Conservation (phyloP, 495 filamentous ascomycete genomes). For the Thozetella sp. region DNA sequence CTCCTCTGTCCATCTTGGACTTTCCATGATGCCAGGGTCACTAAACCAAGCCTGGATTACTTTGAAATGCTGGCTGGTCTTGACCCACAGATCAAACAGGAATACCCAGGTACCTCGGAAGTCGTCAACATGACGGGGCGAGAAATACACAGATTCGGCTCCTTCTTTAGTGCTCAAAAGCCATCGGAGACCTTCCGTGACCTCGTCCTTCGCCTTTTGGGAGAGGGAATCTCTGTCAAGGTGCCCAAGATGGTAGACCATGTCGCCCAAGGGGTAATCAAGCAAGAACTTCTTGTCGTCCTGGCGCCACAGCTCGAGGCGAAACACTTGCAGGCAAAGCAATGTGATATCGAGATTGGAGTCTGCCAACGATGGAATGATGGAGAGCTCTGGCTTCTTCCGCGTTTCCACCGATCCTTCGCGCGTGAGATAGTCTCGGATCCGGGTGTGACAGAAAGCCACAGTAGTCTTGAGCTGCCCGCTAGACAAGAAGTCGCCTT, state of each 20-base stretch:
- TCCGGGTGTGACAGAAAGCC: slow-evolving; percentile 9
- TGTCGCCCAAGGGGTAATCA: slow-evolving; percentile 6
- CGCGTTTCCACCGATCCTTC: slow-evolving; percentile 3
- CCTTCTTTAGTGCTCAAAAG: slow-evolving; percentile 9
- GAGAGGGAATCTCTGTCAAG: not conserved
- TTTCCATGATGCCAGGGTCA: not conserved
- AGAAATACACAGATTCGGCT: not conserved
- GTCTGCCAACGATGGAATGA: slow-evolving; percentile 4
- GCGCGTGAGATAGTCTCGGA: slow-evolving; percentile 9
- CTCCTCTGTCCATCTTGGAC: not conserved
- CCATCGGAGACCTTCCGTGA: slow-evolving; percentile 10
- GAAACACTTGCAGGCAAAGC: slow-evolving; percentile 3
- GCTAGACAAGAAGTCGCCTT: not conserved
- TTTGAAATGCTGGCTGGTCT: slow-evolving; percentile 7
- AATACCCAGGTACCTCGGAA: slow-evolving; percentile 1
- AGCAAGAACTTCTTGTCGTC: slow-evolving; percentile 4
- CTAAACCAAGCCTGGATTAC: slow-evolving; percentile 8
- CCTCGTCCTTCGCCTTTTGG: not conserved
- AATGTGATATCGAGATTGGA: slow-evolving; percentile 4
- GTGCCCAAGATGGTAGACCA: slow-evolving; percentile 6
- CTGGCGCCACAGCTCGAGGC: slow-evolving; percentile 1
- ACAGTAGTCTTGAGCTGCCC: slow-evolving; percentile 2
- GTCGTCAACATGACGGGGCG: slow-evolving; percentile 5
- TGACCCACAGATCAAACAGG: slow-evolving; percentile 9
- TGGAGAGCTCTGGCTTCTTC: slow-evolving; percentile 4